Conservation (phyloP, 495 filamentous ascomycete species). For the Neurospora sp. region DNA sequence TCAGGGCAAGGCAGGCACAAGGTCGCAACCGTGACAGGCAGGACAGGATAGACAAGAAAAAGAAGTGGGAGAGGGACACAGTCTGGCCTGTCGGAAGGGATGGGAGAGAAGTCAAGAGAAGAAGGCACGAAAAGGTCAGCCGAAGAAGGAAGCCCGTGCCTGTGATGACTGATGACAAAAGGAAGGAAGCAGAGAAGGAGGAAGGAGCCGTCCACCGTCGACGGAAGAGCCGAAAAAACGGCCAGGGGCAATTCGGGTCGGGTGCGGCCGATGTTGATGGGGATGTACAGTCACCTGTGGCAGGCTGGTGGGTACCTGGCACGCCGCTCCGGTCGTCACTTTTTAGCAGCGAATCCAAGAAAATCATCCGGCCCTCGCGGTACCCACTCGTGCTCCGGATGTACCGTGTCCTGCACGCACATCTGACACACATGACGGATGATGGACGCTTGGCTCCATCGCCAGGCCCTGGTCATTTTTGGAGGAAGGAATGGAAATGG, state of each 20-base stretch:
- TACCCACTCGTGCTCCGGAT: not conserved
- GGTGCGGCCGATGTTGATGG: not conserved
- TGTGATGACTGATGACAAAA: conserved; percentile 1
- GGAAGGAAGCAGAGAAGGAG: not conserved
- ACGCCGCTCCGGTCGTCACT: not conserved
- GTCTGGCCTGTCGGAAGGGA: conserved; percentile 4
- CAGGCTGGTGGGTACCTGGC: conserved; percentile 1
- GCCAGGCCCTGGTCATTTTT: not conserved
- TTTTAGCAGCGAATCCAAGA: not conserved
- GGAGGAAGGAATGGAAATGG: not conserved
- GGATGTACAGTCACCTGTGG: not conserved
- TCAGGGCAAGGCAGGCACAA: not conserved
- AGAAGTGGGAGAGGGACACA: not conserved
- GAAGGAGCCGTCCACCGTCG: not conserved
- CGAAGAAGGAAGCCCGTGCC: not conserved
- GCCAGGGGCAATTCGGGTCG: not conserved
- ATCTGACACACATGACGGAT: not conserved
- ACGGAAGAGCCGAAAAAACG: not conserved
- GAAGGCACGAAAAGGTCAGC: not conserved
- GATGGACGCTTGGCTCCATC: not conserved
- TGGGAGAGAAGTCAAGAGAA: not conserved
- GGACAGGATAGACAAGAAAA: not conserved
- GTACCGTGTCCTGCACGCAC: not conserved
- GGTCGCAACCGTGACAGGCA: not conserved
- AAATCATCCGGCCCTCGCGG: not conserved